Evolutionary conservation across 495 filamentous ascomycete genomes (phyloP).

Genomic region (Hypoxylon trugodes): DNA sequence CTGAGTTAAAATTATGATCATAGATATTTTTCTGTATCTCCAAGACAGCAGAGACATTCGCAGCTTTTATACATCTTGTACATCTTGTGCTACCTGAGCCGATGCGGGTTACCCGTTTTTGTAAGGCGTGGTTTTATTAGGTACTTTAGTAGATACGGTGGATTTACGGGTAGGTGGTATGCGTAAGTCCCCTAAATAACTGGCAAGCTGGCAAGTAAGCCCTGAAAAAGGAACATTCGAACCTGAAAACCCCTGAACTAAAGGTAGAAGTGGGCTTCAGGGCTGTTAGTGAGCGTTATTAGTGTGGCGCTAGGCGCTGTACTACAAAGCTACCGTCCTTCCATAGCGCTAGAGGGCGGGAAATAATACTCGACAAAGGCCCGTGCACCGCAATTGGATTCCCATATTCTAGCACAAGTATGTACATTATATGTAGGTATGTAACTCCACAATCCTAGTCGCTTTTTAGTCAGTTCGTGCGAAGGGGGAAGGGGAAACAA

Average conservation of each 20-base stretch:
- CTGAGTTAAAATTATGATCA: constrained; percentile 32
- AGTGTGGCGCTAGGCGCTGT: constrained; percentile 20
- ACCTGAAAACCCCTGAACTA: constrained; percentile 34
- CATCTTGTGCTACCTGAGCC: constrained; percentile 22
- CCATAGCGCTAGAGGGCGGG: constrained; percentile 25
- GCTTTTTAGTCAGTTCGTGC: constrained; percentile 34
- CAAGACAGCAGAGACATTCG: constrained; percentile 21
- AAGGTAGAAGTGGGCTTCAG: constrained; percentile 14
- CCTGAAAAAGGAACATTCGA: neutral
- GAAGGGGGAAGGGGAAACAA: constrained; percentile 42
- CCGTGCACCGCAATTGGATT: constrained; percentile 32
- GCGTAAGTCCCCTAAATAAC: neutral
- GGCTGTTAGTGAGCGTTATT: constrained; percentile 17
- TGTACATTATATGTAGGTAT: too few species aligned
- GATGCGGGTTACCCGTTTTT: constrained; percentile 5
- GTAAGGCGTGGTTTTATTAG: neutral
- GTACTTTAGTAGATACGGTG: neutral
- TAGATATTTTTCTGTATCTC: constrained; percentile 26
- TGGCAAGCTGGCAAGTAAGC: neutral
- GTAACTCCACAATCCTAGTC: constrained; percentile 36
- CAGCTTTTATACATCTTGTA: constrained; percentile 15
- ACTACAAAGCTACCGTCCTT: constrained; percentile 7
- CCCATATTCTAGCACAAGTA: constrained; percentile 6
- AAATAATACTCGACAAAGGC: neutral
- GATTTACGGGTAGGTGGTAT: neutral